Evolutionary conservation across 2,329 filamentous ascomycete species (phyloP).

Genomic region (Thelonectria olida): DNA sequence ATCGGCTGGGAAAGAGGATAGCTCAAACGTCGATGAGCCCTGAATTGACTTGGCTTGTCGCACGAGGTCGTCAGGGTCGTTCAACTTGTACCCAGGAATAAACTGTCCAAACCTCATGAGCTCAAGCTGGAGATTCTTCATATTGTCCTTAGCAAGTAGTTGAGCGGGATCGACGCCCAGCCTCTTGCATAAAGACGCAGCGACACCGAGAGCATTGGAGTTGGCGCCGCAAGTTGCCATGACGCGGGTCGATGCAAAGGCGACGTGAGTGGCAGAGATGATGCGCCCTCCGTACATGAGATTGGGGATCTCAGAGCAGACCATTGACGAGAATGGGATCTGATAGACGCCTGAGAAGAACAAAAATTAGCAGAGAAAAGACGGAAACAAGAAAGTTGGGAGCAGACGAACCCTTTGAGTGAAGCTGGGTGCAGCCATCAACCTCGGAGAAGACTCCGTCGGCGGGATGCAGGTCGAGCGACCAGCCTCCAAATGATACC

Average conservation of each 20-base stretch:
- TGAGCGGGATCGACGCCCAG: conserved; percentile 29
- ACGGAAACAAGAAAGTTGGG: too few relatives aligned
- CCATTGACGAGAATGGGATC: conserved; percentile 38
- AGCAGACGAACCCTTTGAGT: conserved; percentile 27
- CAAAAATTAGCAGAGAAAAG: neutral
- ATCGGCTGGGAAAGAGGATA: conserved; percentile 28
- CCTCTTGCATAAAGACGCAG: conserved; percentile 32
- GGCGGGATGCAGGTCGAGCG: conserved; percentile 38
- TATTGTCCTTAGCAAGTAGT: conserved; percentile 34
- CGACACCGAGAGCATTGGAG: conserved; percentile 35
- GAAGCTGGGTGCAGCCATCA: conserved; percentile 38
- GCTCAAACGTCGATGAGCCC: conserved; percentile 23
- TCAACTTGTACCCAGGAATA: conserved; percentile 35
- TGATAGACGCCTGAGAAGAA: conserved; percentile 29
- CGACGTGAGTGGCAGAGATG: conserved; percentile 37
- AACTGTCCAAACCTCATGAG: conserved; percentile 38
- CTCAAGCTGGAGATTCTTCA: conserved; percentile 33
- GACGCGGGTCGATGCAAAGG: conserved; percentile 37
- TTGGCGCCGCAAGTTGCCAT: conserved; percentile 39
- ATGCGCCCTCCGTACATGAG: conserved; percentile 38
- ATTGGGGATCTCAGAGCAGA: conserved; percentile 37
- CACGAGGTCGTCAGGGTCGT: conserved; percentile 31
- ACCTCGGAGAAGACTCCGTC: conserved; percentile 40
- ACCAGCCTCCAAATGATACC: conserved; percentile 38
- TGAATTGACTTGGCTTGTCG: conserved; percentile 16